Evolutionary conservation across 768 basidiomycete species (phyloP), one percentile per base, ranked within the genome.

Genomic region (Macrocybe gigantea): DNA sequence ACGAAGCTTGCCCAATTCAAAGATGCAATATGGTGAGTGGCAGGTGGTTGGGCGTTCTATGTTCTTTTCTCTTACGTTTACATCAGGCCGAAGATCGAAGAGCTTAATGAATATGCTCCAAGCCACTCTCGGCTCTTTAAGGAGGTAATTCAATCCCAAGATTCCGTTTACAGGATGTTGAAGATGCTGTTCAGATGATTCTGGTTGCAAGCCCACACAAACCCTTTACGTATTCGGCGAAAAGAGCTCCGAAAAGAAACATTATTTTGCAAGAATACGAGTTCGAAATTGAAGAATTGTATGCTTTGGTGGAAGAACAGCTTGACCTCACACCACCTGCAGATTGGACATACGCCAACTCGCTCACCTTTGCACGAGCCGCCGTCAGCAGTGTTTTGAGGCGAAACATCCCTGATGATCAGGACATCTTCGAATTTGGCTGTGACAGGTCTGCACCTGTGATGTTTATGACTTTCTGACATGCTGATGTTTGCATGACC

Each of bases 111-210:
- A 14, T 66, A 57, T 44, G 72, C 74, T 0, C 75, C 76, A 6
- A 56, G 63, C 31, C 73, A 76, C 50, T 74, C 72, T 0, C 56
- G 72, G 13, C 54, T 77, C 3, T 75, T 75, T 60, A 75, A 73
- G 51, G 73, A 73, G 22, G 22, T 22, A 22, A 22, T 22, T 2
- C 4, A 22, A 22, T 22, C 1, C 22, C 22, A 22, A 22, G 22
- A 22, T 22, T 2, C 22, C 22, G 1, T 22, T 1, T 22, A 22
- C 22, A 4, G 22, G 22, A 22, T 22, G 22, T 22, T 22, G 22
- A 22, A 22, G 22, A 4, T 22, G 22, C 22, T 22, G 22, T 22
- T 22, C 22, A 22, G 71, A 77, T 77, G 70, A 68, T 78, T 45
- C 43, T 74, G 4, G 58, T 74, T 30, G 51, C 67, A 1, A 60